Conservation (phyloP, 2,329 filamentous ascomycete species). For the Botrytis porri region DNA sequence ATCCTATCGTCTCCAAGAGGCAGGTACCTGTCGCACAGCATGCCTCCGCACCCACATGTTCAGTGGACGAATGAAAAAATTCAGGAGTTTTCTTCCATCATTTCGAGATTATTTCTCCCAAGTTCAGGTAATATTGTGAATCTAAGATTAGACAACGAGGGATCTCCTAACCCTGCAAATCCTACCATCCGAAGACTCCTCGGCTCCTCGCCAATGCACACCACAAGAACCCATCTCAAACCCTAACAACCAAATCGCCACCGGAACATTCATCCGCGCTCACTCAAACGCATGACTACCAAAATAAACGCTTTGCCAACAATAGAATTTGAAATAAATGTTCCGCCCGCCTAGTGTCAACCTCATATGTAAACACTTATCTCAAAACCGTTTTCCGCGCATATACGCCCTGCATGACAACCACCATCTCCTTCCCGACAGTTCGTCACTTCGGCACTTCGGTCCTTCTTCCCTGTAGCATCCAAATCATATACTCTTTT, state of each 20-base stretch:
- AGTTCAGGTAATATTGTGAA: background rate
- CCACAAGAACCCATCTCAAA: background rate
- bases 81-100: background rate
- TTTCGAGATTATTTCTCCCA: background rate
- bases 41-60: background rate
- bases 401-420: background rate
- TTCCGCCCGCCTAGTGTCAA: too few relatives aligned
- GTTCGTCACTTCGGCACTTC: background rate
- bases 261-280: background rate
- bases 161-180: background rate
- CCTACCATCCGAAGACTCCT: background rate
- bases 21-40: background rate
- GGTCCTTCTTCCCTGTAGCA: background rate
- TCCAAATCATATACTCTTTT: background rate
- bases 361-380: background rate
- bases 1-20: background rate
- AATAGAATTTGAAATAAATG: background rate
- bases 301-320: background rate
- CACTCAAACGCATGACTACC: background rate
- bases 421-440: background rate
- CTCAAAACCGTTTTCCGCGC: background rate
- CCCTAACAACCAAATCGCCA: background rate
- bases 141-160: background rate
- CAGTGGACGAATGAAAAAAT: background rate
- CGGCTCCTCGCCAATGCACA: background rate